Evolutionary conservation across 495 filamentous ascomycete species (phyloP).

Genomic region (Aspergillus ellipticus): DNA sequence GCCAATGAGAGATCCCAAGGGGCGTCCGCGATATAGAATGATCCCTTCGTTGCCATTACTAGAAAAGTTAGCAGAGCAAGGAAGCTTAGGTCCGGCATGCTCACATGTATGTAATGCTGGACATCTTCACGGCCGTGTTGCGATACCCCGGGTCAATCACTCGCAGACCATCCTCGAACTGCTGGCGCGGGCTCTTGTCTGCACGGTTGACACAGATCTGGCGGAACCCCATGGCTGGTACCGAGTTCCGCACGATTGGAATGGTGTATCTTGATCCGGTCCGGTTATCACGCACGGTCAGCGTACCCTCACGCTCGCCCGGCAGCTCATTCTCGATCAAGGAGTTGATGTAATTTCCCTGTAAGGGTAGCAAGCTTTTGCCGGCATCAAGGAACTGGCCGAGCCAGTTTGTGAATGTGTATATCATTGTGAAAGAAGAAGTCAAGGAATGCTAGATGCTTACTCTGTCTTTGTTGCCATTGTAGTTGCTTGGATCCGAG

Average conservation of each 20-base stretch:
- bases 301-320: neutral
- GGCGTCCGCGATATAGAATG: constrained; percentile 6
- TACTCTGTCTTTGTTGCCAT: neutral
- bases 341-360: neutral
- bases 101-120: constrained; percentile 35
- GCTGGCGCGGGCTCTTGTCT: neutral
- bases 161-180: constrained; percentile 26
- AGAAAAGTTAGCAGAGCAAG: neutral
- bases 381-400: neutral
- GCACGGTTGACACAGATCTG: neutral
- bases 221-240: neutral
- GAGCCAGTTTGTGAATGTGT: neutral
- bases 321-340: neutral
- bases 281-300: neutral
- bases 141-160: constrained; percentile 45
- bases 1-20: neutral
- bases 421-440: neutral
- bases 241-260: neutral
- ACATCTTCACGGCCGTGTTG: constrained; percentile 45
- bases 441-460: neutral
- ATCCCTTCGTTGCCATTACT: neutral
- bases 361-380: neutral
- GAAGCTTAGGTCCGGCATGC: neutral
- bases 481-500: neutral
- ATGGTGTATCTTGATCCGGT: neutral